Conservation (phyloP, 805 yeast genomes). For the Komagataella ulmi region DNA sequence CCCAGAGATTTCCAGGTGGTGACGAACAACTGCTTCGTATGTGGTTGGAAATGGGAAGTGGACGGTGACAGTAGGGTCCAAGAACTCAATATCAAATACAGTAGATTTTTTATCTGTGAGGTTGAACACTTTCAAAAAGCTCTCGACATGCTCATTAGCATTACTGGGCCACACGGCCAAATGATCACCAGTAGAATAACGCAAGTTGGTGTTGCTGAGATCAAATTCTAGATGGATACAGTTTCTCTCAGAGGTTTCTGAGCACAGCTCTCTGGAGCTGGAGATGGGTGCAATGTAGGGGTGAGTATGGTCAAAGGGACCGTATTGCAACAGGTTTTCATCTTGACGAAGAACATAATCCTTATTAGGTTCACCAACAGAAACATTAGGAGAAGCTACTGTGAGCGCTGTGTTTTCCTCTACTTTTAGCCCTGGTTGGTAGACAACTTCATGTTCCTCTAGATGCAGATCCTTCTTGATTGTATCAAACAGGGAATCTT, state of each 20-base stretch:
- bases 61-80: constrained; percentile 53
- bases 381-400: constrained; percentile 24
- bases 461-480: constrained; percentile 52
- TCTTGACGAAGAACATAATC: constrained; percentile 28
- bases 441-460: constrained; percentile 68
- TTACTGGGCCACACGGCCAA: constrained; percentile 92
- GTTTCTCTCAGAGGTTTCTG: constrained; percentile 39
- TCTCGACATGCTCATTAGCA: constrained; percentile 58
- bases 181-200: constrained; percentile 93
- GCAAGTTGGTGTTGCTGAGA: constrained; percentile 55
- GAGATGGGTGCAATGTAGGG: constrained; percentile 70
- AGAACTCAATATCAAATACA: constrained; percentile 50
- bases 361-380: constrained; percentile 72
- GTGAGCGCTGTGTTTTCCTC: constrained; percentile 22
- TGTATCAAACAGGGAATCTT: constrained; percentile 57
- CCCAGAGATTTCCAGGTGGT: constrained; percentile 84
- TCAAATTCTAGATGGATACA: constrained; percentile 91
- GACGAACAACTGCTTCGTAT: constrained; percentile 74
- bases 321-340: constrained; percentile 25
- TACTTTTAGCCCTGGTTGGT: constrained; percentile 54
- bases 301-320: constrained; percentile 71
- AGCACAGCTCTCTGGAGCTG: constrained; percentile 46
- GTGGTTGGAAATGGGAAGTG: constrained; percentile 71
- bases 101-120: constrained; percentile 35
- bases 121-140: constrained; percentile 51